Evolutionary conservation across 202 grass and related monocot species (phyloP).

Genomic region (Carex sylvatica): DNA sequence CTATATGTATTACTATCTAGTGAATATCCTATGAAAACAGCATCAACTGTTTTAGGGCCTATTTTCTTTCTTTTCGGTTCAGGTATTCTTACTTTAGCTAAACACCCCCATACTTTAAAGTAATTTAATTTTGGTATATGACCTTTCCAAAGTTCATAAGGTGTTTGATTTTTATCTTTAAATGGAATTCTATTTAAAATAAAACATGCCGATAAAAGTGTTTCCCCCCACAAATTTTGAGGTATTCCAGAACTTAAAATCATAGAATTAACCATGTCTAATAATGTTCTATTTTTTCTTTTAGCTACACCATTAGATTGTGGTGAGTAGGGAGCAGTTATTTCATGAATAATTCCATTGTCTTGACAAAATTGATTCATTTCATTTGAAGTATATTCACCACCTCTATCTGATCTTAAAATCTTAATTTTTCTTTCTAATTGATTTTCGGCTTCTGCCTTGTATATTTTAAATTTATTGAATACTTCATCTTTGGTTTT

Average conservation of each 20-base stretch:
- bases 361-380: background rate
- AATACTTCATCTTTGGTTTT: slow-evolving; percentile 21
- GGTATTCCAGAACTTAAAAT: background rate
- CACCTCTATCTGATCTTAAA: background rate
- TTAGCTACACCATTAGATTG: slow-evolving; percentile 15
- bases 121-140: no score
- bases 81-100: no score
- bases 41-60: no score
- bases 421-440: background rate
- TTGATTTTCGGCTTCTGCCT: slow-evolving; percentile 1
- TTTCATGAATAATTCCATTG: slow-evolving; percentile 6
- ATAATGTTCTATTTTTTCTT: slow-evolving; percentile 1
- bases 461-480: background rate
- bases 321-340: background rate
- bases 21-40: no score
- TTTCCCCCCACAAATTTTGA: slow-evolving; percentile 1
- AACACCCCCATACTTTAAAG: no score
- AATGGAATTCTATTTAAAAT: no score
- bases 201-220: no score
- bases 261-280: slow-evolving; percentile 5
- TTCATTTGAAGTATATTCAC: slow-evolving; percentile 11
- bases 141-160: no score
- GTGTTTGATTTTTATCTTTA: no score
- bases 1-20: no score
- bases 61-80: no score